Percentiles rank a stretch among this genome's conserved stretches.
Evolutionary conservation across 1,284 basidiomycete species (phyloP).

Genomic region (Malassezia pachydermatis): DNA sequence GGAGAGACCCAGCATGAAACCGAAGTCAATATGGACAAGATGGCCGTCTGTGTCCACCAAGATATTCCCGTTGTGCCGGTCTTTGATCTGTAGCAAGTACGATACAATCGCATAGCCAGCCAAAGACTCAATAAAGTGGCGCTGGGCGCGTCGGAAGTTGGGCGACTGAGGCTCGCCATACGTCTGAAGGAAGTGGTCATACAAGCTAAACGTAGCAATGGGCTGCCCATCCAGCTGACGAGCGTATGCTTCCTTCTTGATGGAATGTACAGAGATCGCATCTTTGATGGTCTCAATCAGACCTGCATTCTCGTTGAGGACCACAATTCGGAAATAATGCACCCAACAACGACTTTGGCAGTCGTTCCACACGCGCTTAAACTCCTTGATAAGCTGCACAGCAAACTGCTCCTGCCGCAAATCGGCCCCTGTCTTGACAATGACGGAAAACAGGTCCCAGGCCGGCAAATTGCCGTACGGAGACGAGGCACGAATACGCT

Average conservation of each 20-base stretch:
- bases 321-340: slow-evolving; percentile 65
- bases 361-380: slow-evolving; percentile 86
- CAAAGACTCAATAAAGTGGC: slow-evolving; percentile 74
- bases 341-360: slow-evolving; percentile 38
- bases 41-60: slow-evolving; percentile 89
- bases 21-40: slow-evolving; percentile 88
- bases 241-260: slow-evolving; percentile 97
- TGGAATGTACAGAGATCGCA: slow-evolving; percentile 93
- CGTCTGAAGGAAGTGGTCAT: slow-evolving; percentile 40
- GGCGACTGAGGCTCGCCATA: slow-evolving; percentile 34
- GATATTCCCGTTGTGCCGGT: slow-evolving; percentile 97
- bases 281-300: slow-evolving; percentile 61
- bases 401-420: slow-evolving; percentile 94
- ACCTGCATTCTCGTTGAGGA: slow-evolving; percentile 84
- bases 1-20: slow-evolving; percentile 82
- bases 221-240: slow-evolving; percentile 58
- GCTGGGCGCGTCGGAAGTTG: slow-evolving; percentile 57
- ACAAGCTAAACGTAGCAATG: slow-evolving; percentile 34
- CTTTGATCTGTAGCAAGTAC: slow-evolving; percentile 94
- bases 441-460: slow-evolving; percentile 77
- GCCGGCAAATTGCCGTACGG: slow-evolving; percentile 89
- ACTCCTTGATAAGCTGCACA: slow-evolving; percentile 84
- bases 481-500: slow-evolving; percentile 77
- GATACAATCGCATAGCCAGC: slow-evolving; percentile 85
- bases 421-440: slow-evolving; percentile 96